Conservation (phyloP, 1,284 basidiomycete species). For the Tylopilus sp. region DNA sequence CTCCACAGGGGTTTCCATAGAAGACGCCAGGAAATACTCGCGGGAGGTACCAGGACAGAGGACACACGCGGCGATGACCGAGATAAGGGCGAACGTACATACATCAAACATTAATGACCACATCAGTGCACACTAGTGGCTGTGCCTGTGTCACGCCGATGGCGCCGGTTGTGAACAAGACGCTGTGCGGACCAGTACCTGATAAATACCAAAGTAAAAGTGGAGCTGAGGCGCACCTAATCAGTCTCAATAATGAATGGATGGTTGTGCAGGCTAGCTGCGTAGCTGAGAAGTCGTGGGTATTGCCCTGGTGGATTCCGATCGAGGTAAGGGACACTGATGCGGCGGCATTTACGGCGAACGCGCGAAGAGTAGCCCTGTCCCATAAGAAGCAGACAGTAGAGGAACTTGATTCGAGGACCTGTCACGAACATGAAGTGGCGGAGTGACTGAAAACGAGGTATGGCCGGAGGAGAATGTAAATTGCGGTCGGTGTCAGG, state of each 20-base stretch:
- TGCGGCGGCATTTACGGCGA: conserved; percentile 21
- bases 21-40: conserved; percentile 18
- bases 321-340: conserved; percentile 7
- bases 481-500: conserved; percentile 7
- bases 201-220: not conserved
- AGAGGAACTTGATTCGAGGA: not conserved
- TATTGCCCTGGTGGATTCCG: conserved; percentile 18
- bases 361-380: conserved; percentile 13
- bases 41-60: conserved; percentile 18
- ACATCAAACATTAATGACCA: conserved; percentile 2
- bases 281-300: conserved; percentile 1
- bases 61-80: conserved; percentile 19
- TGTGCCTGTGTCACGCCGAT: conserved; percentile 5
- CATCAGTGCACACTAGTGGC: conserved; percentile 14
- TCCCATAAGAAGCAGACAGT: not conserved
- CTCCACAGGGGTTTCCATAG: not conserved
- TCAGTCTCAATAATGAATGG: conserved; percentile 7
- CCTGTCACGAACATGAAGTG: not conserved
- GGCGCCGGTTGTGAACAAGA: conserved; percentile 9
- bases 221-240: not conserved
- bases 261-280: not conserved
- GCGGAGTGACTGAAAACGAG: conserved; percentile 8
- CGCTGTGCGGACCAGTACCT: conserved; percentile 6
- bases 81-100: conserved; percentile 21
- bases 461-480: not conserved